Conservation (phyloP, 345 rosid species). For the Populus ilicifolia region DNA sequence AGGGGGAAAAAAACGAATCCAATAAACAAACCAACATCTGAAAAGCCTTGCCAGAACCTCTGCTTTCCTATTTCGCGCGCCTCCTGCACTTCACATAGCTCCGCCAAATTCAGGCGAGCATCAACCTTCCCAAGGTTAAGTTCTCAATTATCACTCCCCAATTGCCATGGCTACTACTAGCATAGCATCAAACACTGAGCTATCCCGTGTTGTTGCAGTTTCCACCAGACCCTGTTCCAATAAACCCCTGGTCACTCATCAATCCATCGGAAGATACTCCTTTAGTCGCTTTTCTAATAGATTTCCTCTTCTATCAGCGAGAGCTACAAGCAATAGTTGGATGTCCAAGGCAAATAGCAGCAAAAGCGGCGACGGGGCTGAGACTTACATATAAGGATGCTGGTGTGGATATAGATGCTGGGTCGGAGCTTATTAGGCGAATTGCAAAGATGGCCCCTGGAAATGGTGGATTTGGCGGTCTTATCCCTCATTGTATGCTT, state of each 20-base stretch:
- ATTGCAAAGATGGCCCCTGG: slow-evolving; percentile 92
- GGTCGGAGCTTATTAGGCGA: slow-evolving; percentile 75
- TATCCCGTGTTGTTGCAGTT: slow-evolving; percentile 3
- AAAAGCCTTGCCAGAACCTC: background rate
- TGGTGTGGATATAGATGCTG: slow-evolving; percentile 95
- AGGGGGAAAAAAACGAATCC: background rate
- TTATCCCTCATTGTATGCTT: slow-evolving; percentile 69
- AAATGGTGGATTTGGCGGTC: slow-evolving; percentile 92
- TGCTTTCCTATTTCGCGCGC: background rate
- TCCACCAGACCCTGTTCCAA: background rate
- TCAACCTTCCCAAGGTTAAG: background rate
- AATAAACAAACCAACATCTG: background rate
- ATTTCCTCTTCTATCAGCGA: background rate
- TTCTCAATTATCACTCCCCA: background rate
- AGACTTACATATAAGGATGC: slow-evolving; percentile 76
- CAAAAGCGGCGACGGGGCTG: background rate
- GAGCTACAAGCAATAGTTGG: background rate
- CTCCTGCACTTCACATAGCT: background rate
- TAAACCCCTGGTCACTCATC: background rate
- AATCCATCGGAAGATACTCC: background rate
- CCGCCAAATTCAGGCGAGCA: background rate
- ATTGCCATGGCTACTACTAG: slow-evolving; percentile 1
- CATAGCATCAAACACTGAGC: slow-evolving; percentile 6
- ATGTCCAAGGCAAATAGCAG: background rate
- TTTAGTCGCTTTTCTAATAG: background rate